These are phyloP conservation scores for Xylaria digitata DNA, from an alignment of 2,329 filamentous ascomycete species.

Conservation along the genomic window DNA sequence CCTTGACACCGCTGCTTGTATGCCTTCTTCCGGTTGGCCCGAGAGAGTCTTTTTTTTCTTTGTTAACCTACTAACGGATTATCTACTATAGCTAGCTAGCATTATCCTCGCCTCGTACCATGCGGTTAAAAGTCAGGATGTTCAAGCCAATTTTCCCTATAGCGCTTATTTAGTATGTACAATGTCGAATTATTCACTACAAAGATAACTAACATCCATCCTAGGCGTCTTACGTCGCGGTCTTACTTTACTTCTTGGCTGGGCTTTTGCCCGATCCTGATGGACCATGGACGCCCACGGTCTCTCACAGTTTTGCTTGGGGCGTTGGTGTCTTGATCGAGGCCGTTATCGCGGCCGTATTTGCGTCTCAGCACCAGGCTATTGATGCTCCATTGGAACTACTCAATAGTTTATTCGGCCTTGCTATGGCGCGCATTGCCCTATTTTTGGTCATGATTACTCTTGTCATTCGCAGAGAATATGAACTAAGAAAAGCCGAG, in stretches of 20 bases:
- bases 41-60: not conserved
- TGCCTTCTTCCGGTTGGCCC: constrained; percentile 19
- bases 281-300: constrained; percentile 56
- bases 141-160: constrained; percentile 52
- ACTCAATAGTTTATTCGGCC: constrained; percentile 48
- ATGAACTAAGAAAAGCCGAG: constrained; percentile 48
- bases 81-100: constrained; percentile 46
- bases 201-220: constrained; percentile 29
- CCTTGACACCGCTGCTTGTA: constrained; percentile 49
- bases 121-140: constrained; percentile 48
- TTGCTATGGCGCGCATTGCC: constrained; percentile 51
- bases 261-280: constrained; percentile 58
- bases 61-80: constrained; percentile 11
- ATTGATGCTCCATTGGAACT: constrained; percentile 49
- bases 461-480: constrained; percentile 49
- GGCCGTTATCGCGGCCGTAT: constrained; percentile 52
- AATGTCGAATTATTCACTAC: not conserved
- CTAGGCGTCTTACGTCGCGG: constrained; percentile 55
- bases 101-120: constrained; percentile 50
- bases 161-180: constrained; percentile 54
- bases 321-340: constrained; percentile 52
- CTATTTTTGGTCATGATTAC: constrained; percentile 53
- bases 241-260: constrained; percentile 56
- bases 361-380: constrained; percentile 47
- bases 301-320: constrained; percentile 55